Base-by-base conservation (phyloP, 2,329 filamentous ascomycete genomes). In the Huntiella moniliformis region DNA sequence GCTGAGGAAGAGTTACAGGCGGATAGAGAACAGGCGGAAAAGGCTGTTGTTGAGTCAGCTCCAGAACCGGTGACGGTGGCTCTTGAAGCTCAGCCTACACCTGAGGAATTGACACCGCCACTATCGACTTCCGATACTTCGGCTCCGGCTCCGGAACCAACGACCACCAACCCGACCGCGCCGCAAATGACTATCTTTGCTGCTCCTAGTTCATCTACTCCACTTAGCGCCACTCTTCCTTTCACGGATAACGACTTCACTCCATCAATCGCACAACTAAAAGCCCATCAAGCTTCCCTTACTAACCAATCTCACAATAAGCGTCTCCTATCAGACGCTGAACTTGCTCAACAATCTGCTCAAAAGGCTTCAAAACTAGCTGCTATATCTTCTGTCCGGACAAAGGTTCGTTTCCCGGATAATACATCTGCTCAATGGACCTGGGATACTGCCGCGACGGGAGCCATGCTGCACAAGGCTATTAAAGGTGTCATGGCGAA, bases 401-500 rank as follows among this genome's bases (percentile, higher is more conserved):
- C 96, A 52, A 85, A 82, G 52, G 73, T 95, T 42, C 80, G 87
- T 18, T 87, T 95, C 54, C 88, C 88, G 0, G 87, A 96, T 57
- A 82, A 87, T 54, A 82, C 77, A 48, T 77, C 79, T 45, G 74
- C 86, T 31, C 74, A 85, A 44, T 79, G 79, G 63, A 71, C 68
- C n/a, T 76, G 92, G 53, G 70, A 68, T 1, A 74, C 75, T 15
- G 59, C 66, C 1, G 79, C 87, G 45, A 85, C 82, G 0, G 81
- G 79, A 1, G 67, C 70, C 3, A 71, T 73, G 43, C 65, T 98
- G 1, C 85, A 96, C 61, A 65, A 67, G 11, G 84, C 81, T 52
- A 82, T 94, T 13, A 68, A 76, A 44, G 67, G 67, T 38, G 75
- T 88, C 51, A 78, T 98, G 59, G 71, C 75, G 1, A 60, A 74